These are phyloP conservation scores for Vitis rupestris DNA, from an alignment of 164 flowering plant genomes.

Conservation along the genomic window DNA sequence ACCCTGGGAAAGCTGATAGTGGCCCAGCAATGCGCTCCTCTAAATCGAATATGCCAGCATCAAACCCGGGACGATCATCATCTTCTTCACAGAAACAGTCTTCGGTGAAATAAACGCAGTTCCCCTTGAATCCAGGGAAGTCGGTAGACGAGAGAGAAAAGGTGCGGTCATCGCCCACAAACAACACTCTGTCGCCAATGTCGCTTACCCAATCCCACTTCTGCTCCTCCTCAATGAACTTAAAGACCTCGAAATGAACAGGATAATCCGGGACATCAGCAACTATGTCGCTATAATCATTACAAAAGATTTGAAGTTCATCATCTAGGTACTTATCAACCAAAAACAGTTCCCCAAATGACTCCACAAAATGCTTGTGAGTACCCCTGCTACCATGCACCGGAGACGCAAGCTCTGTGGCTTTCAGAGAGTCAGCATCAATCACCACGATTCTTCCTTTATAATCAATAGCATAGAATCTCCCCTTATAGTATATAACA, in stretches of 20 bases:
- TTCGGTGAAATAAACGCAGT: conserved; percentile 15
- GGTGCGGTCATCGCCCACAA: conserved; percentile 11
- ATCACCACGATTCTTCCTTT: not conserved
- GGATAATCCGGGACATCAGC: conserved; percentile 1
- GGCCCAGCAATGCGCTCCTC: not conserved
- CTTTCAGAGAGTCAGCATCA: not conserved
- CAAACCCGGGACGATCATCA: not conserved
- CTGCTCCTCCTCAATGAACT: conserved; percentile 9
- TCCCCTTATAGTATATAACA: not conserved
- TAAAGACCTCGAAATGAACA: conserved; percentile 6
- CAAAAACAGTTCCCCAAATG: conserved; percentile 8
- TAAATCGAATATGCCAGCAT: conserved; percentile 1
- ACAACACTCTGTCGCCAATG: conserved; percentile 14
- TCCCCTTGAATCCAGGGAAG: conserved; percentile 12
- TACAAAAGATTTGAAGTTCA: too few species aligned
- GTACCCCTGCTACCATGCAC: not conserved
- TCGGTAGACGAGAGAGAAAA: conserved; percentile 13
- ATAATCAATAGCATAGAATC: conserved; percentile 2
- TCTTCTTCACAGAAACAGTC: not conserved
- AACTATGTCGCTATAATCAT: too few species aligned
- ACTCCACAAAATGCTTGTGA: conserved; percentile 11
- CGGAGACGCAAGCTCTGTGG: not conserved
- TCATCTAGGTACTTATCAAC: not conserved
- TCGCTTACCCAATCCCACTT: conserved; percentile 18
- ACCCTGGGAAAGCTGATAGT: not conserved